These are phyloP conservation scores for Calonectria crousiana DNA, from an alignment of 2,329 filamentous ascomycete species.

Conservation along the genomic window DNA sequence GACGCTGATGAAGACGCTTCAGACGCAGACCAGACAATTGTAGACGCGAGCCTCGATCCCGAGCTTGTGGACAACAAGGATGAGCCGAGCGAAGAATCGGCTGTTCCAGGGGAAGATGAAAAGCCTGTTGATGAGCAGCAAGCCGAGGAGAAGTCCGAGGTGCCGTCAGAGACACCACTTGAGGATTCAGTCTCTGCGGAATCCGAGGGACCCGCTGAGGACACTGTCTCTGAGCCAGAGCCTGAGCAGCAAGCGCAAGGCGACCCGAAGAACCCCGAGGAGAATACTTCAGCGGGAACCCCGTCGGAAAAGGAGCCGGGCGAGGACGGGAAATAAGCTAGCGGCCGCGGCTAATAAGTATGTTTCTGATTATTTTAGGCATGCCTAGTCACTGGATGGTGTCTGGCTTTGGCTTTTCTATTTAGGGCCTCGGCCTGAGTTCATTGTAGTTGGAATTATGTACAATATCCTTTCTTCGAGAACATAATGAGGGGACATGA, in stretches of 20 bases:
- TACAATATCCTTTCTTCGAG: conserved; percentile 20
- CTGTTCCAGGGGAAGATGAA: conserved; percentile 37
- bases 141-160: conserved; percentile 5
- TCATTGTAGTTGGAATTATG: conserved; percentile 17
- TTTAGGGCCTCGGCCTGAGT: background rate
- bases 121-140: conserved; percentile 25
- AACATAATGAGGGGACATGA: conserved; percentile 17
- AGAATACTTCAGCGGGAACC: conserved; percentile 4
- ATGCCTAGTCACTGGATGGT: background rate
- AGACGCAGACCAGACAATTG: conserved; percentile 43
- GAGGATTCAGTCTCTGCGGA: conserved; percentile 18
- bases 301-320: conserved; percentile 18
- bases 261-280: conserved; percentile 23
- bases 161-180: conserved; percentile 14
- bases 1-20: conserved; percentile 24
- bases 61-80: conserved; percentile 36
- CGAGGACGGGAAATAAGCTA: conserved; percentile 30
- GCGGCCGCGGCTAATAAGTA: conserved; percentile 15
- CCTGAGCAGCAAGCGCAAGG: conserved; percentile 5
- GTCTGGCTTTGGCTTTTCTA: background rate
- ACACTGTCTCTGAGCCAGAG: conserved; percentile 1
- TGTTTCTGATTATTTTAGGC: conserved; percentile 14
- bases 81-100: conserved; percentile 19
- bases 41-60: conserved; percentile 37
- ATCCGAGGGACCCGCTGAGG: background rate